Percentiles rank a stretch among this genome's conserved stretches.
phyloP scores from a whole-genome alignment of 1,284 basidiomycete genomes.

The Tilletiaria anomala region DNA sequence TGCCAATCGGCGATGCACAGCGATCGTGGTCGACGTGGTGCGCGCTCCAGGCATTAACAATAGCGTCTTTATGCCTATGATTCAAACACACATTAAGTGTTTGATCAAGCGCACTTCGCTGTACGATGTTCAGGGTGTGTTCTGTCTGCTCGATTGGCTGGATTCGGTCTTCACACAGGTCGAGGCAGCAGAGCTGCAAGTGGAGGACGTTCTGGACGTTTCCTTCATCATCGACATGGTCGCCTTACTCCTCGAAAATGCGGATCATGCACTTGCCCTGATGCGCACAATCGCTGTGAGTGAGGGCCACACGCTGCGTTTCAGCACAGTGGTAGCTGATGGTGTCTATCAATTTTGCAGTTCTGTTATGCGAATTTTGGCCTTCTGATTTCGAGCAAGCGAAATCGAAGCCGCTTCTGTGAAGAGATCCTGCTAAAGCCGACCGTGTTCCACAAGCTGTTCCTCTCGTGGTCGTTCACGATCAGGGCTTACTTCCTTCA shows the following conservation, averaged over 20 bases:
- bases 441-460: constrained; percentile 29
- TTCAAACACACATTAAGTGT: constrained; percentile 28
- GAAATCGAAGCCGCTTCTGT: constrained; percentile 24
- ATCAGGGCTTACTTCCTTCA: constrained; percentile 35
- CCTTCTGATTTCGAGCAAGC: constrained; percentile 16
- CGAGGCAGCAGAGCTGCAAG: constrained; percentile 23
- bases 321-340: not conserved
- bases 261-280: constrained; percentile 32
- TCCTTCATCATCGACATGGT: constrained; percentile 28
- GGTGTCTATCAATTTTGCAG: not conserved
- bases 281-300: constrained; percentile 30
- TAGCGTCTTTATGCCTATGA: constrained; percentile 26
- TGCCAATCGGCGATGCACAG: constrained; percentile 30
- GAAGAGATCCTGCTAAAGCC: constrained; percentile 30
- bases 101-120: constrained; percentile 31
- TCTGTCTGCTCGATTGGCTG: constrained; percentile 33
- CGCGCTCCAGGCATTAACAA: constrained; percentile 15
- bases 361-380: constrained; percentile 35
- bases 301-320: not conserved
- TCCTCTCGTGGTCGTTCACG: constrained; percentile 35
- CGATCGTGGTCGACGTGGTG: constrained; percentile 34
- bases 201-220: constrained; percentile 21
- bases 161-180: constrained; percentile 29
- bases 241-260: constrained; percentile 24
- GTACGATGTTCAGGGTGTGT: constrained; percentile 34